Base-by-base conservation (phyloP, 441 rosid genomes). In the Geranium incanum region DNA sequence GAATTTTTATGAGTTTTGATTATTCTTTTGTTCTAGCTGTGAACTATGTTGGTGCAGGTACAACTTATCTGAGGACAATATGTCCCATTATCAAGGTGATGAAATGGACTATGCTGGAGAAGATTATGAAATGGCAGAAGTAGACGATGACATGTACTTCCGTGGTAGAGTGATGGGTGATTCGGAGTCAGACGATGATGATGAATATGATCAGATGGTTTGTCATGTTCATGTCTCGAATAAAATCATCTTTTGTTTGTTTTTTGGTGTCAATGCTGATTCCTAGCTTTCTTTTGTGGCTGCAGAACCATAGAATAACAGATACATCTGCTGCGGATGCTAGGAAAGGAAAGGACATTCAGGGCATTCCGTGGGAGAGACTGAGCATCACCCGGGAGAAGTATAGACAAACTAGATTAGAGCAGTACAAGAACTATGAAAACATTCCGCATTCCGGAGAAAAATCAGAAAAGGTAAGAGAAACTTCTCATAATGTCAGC, bases 321-420 rank as follows among this genome's bases (percentile, higher is more conserved):
- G 92, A 86, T 73, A 88, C 90, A 15, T 84, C 87, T 36, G 76
- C 90, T n/a, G 78, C 78, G 3, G 85, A 86, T 76, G 90, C 90
- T 1, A 77, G 90, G 76, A 76, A 74, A 9, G 92, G 88, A 16
- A 85, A 84, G 57, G 90, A 88, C 77, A 83, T 88, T 19, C 92
- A 88, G 77, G 92, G 92, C 16, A 88, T 88, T 74, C 92, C 88
- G 0, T 88, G 92, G 92, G 86, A 83, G 7, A 80, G 82, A 55
- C 74, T 88, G 81, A 83, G 79, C 70, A 82, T 86, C 50, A 79
- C 84, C 11, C 81, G 87, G 70, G 90, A 86, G 3, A 82, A 76
- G 18, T 86, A 86, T 38, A 78, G 92, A 70, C 72, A 75, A 68
- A 88, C 92, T 0, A 77, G 92, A 82, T 81, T 88, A 57, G 85